phyloP scores from a whole-genome alignment of 1,284 basidiomycete genomes.

The Lentinula novae-zelandiae region DNA sequence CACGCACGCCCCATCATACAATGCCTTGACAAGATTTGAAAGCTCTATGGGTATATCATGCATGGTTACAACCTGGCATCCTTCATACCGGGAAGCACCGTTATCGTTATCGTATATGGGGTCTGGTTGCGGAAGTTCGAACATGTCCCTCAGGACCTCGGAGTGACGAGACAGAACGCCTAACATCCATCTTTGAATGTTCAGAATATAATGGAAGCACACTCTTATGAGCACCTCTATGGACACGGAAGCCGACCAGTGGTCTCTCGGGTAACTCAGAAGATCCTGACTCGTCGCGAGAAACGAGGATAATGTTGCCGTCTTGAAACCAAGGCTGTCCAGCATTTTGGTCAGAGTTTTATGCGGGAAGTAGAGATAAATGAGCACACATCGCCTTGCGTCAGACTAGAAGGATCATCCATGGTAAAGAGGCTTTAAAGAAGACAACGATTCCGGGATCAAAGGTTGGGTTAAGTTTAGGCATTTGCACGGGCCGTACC shows the following conservation, averaged over 20 bases:
- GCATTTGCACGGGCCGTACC: too few species aligned
- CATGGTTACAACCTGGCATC: conserved; percentile 50
- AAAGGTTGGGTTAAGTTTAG: neutral
- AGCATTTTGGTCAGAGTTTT: conserved; percentile 8
- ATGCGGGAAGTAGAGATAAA: neutral
- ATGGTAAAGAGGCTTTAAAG: neutral
- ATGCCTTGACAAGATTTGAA: conserved; percentile 47
- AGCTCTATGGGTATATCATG: conserved; percentile 51
- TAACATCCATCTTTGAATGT: neutral
- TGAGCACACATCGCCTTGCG: conserved; percentile 10
- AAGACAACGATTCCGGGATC: neutral
- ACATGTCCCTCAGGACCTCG: conserved; percentile 57
- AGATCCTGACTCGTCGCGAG: conserved; percentile 24
- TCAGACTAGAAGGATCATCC: neutral
- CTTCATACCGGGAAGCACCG: conserved; percentile 27
- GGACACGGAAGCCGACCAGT: conserved; percentile 48
- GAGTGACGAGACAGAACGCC: conserved; percentile 52
- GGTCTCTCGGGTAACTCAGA: conserved; percentile 11
- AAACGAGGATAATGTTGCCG: conserved; percentile 51
- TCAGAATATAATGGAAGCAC: neutral
- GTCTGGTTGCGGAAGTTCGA: conserved; percentile 46
- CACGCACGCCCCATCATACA: conserved; percentile 58
- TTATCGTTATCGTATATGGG: conserved; percentile 26
- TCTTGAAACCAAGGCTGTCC: conserved; percentile 55
- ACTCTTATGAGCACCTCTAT: conserved; percentile 33